Base-by-base conservation (phyloP, 441 rosid species). In the Gossypium davidsonii region DNA sequence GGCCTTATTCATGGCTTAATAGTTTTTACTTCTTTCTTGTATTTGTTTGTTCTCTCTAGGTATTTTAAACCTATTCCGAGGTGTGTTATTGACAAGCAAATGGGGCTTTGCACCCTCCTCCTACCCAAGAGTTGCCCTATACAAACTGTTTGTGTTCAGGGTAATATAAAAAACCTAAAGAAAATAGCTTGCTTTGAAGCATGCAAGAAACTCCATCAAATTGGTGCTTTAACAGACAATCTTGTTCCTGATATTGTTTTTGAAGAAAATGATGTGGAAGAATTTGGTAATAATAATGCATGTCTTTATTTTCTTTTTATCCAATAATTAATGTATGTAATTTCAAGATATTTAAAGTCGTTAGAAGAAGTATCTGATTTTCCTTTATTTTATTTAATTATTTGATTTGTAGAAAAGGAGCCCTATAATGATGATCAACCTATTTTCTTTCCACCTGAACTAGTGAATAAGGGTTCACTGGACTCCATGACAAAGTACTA, bases 41-140 rank as follows among this genome's bases (percentile, higher is more conserved):
- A 23, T 74, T 37, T 63, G 51, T 66, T 76, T 61, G 11, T 34
- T 64, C 57, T 72, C 37, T 72, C 12, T 75, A 95, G 99, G 59
- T 95, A 95, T 73, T 93, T 91, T 72, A 91, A 88, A 83, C 98
- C 97, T 28, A 57, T 83, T 73, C 98, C 96, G 0, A 86, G 79
- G 77, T 90, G 56, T 82, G 83, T 77, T 48, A 59, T 86, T 31
- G 79, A 87, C 68, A 73, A 89, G 82, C 87, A 79, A 67, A 78
- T 1, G 70, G 81, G 63, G 26, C 78, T 0, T 39, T 91, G 94
- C 72, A 79, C 74, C 48, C 78, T 95, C 72, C 69, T 82, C 74
- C 86, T 93, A 68, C 98, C 99, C n/a, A 91, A 87, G 75, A 83
- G 88, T 75, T 95, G 90, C 73, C 97, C 91, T 15, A 26, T 93